Conservation (phyloP, 2,329 filamentous ascomycete genomes). For the Pseudocercospora cruenta region DNA sequence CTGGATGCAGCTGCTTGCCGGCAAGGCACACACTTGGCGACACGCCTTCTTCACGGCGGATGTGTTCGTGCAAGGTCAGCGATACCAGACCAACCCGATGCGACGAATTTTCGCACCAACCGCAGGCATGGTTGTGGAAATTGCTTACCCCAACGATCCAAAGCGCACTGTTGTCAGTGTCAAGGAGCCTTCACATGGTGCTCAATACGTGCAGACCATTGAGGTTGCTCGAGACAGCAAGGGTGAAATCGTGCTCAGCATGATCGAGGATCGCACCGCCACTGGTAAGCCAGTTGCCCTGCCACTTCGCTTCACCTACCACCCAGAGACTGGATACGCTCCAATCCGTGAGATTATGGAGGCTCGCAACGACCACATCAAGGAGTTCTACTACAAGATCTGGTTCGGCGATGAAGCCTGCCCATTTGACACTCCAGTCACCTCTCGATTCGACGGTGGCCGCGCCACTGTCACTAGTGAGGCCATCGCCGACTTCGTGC, state of each 20-base stretch:
- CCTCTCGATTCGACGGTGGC: slow-evolving; percentile 87
- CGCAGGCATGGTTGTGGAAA: slow-evolving; percentile 86
- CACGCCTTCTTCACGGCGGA: slow-evolving; percentile 93
- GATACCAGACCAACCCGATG: slow-evolving; percentile 97
- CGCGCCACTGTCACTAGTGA: slow-evolving; percentile 84
- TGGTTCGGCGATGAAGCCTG: slow-evolving; percentile 91
- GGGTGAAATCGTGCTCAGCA: slow-evolving; percentile 81
- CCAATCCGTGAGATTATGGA: slow-evolving; percentile 97
- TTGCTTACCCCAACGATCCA: slow-evolving; percentile 78
- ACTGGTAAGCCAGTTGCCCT: slow-evolving; percentile 80
- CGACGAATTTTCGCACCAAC: slow-evolving; percentile 86
- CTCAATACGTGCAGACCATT: slow-evolving; percentile 85
- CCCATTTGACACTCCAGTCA: slow-evolving; percentile 82
- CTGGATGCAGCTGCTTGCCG: slow-evolving; percentile 88
- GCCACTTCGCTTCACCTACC: slow-evolving; percentile 87
- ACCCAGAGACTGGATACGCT: slow-evolving; percentile 94
- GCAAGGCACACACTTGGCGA: slow-evolving; percentile 84
- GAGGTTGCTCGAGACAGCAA: slow-evolving; percentile 76
- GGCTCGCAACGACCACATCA: slow-evolving; percentile 94
- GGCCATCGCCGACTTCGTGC: slow-evolving; percentile 98
- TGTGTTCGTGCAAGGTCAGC: slow-evolving; percentile 90
- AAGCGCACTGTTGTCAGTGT: slow-evolving; percentile 82
- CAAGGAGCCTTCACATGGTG: slow-evolving; percentile 82
- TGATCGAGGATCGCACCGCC: slow-evolving; percentile 92
- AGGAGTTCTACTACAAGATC: slow-evolving; percentile 97